Evolutionary conservation across 2,329 filamentous ascomycete species (phyloP).

Genomic region (Cladosporium austrohemisphaericum): DNA sequence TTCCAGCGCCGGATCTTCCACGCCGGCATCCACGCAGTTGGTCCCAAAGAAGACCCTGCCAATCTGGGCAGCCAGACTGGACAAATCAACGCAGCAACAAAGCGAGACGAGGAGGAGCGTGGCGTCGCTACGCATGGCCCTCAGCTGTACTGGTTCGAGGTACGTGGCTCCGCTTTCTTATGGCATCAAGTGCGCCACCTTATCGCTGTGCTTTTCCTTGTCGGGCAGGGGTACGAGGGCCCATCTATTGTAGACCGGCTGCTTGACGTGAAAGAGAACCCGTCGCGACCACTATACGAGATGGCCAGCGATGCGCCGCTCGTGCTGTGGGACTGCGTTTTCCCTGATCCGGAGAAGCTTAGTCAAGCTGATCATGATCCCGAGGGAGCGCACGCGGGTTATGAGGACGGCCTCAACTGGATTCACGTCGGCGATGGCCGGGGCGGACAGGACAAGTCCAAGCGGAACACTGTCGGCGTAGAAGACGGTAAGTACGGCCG

Average conservation of each 20-base stretch:
- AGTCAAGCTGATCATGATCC: conserved; percentile 35
- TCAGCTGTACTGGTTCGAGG: conserved; percentile 81
- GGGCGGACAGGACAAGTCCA: conserved; percentile 34
- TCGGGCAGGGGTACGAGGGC: conserved; percentile 81
- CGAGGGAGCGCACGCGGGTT: conserved; percentile 33
- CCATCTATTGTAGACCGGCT: conserved; percentile 70
- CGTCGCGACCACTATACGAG: conserved; percentile 77
- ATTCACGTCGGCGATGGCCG: conserved; percentile 68
- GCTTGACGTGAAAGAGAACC: conserved; percentile 67
- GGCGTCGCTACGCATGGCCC: conserved; percentile 29
- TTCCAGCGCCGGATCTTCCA: conserved; percentile 77
- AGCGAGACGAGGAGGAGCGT: background rate
- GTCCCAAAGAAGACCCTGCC: conserved; percentile 36
- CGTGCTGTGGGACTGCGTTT: conserved; percentile 94
- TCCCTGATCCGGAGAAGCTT: conserved; percentile 54
- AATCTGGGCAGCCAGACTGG: conserved; percentile 14
- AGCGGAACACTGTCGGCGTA: conserved; percentile 34
- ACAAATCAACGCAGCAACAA: background rate
- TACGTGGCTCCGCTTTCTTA: conserved; percentile 87
- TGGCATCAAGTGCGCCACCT: conserved; percentile 99
- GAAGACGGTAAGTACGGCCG: conserved; percentile 60
- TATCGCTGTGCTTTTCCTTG: conserved; percentile 84
- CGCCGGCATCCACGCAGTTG: conserved; percentile 70
- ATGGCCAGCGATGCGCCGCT: conserved; percentile 89
- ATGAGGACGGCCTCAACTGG: conserved; percentile 68